phyloP scores from a whole-genome alignment of 2,329 filamentous ascomycete genomes.

The Elsinoe australis region DNA sequence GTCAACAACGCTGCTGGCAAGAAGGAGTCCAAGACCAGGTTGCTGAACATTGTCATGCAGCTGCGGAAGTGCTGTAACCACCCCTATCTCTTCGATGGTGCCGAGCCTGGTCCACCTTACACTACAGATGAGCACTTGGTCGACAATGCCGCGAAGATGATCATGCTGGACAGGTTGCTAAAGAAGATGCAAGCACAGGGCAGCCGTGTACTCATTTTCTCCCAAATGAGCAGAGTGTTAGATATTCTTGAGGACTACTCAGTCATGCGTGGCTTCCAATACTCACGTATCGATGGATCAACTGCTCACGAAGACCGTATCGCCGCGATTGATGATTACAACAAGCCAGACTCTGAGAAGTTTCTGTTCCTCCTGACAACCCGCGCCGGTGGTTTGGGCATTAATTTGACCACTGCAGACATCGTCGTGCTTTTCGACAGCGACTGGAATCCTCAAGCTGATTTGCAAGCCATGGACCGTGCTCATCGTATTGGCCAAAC shows the following conservation, averaged over 20 bases:
- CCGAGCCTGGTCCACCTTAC: slow-evolving; percentile 92
- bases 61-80: slow-evolving; percentile 98
- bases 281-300: slow-evolving; percentile 93
- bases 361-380: slow-evolving; percentile 95
- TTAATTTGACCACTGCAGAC: slow-evolving; percentile 90
- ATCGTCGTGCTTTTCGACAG: slow-evolving; percentile 96
- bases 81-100: slow-evolving; percentile 94
- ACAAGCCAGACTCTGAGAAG: slow-evolving; percentile 89
- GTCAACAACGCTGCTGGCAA: slow-evolving; percentile 96
- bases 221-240: slow-evolving; percentile 94
- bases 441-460: slow-evolving; percentile 97
- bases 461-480: slow-evolving; percentile 97
- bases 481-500: slow-evolving; percentile 98
- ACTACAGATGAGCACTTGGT: slow-evolving; percentile 96
- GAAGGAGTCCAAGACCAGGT: slow-evolving; percentile 90
- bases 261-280: slow-evolving; percentile 88
- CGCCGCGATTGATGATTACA: slow-evolving; percentile 95
- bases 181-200: slow-evolving; percentile 75
- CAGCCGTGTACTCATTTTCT: slow-evolving; percentile 96
- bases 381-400: slow-evolving; percentile 88
- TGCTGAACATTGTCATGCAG: slow-evolving; percentile 99
- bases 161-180: slow-evolving; percentile 86
- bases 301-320: slow-evolving; percentile 98
- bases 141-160: slow-evolving; percentile 94
- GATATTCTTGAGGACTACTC: slow-evolving; percentile 98